A percentile compares a stretch with the other conserved stretches of the same genome.
Conservation (phyloP, 352 stramenopile genomes). For the Achlya hypogyna region DNA sequence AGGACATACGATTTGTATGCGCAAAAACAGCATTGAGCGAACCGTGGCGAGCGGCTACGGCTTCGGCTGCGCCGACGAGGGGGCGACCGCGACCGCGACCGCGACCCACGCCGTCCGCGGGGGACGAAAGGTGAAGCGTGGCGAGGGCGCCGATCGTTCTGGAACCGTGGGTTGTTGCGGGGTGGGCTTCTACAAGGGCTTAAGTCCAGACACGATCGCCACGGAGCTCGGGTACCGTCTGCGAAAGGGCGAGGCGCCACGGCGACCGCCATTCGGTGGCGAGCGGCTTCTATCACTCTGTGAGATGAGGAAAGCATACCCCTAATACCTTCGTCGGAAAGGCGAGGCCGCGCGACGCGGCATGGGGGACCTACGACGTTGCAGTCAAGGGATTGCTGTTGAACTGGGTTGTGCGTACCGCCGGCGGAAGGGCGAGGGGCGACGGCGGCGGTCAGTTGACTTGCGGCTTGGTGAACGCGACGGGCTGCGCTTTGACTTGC, state of each 20-base stretch:
- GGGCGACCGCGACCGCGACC: slow-evolving; percentile 25
- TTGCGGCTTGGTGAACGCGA: slow-evolving; percentile 5
- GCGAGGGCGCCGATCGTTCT: slow-evolving; percentile 5
- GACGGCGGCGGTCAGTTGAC: neutral
- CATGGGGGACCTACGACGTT: neutral
- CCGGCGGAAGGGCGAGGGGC: slow-evolving; percentile 2
- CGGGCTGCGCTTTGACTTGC: slow-evolving; percentile 11
- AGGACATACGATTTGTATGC: neutral
- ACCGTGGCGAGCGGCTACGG: slow-evolving; percentile 24
- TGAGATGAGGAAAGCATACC: too few species aligned
- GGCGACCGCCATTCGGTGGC: slow-evolving; percentile 11
- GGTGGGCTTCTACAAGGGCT: neutral
- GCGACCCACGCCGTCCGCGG: slow-evolving; percentile 28
- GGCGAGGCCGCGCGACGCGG: slow-evolving; percentile 28
- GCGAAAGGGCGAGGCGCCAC: slow-evolving; percentile 20
- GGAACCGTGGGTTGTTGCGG: neutral
- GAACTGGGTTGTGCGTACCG: too few species aligned
- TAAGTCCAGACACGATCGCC: neutral
- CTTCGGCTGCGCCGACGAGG: slow-evolving; percentile 4
- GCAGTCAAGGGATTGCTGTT: neutral
- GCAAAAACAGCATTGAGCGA: neutral
- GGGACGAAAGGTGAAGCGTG: slow-evolving; percentile 26
- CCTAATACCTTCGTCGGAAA: slow-evolving; percentile 36
- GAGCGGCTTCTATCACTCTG: slow-evolving; percentile 20
- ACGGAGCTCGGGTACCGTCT: neutral